Conservation (phyloP, 345 rosid species). For the Pugionium cornutum region DNA sequence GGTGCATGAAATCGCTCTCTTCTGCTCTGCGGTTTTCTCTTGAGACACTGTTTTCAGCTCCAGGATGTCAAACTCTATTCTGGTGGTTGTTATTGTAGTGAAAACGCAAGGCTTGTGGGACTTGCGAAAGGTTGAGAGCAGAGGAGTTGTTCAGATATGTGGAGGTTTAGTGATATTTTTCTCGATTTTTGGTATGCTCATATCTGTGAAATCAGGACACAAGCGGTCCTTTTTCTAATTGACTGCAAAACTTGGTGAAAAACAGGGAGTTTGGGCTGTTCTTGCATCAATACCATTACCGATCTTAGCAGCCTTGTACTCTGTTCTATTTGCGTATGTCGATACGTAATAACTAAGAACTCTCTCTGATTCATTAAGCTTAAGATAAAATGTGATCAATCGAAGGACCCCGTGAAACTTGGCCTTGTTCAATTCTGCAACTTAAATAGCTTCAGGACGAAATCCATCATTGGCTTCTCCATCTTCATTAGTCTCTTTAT, state of each 20-base stretch:
- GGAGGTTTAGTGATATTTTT: slow-evolving; percentile 92
- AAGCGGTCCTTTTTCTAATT: background rate
- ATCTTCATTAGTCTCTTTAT: slow-evolving; percentile 85
- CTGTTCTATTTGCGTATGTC: slow-evolving; percentile 78
- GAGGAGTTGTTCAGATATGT: slow-evolving; percentile 71
- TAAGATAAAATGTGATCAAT: slow-evolving; percentile 3
- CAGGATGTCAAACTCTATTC: slow-evolving; percentile 9
- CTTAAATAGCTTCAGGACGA: slow-evolving; percentile 83
- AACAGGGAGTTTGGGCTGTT: slow-evolving; percentile 87
- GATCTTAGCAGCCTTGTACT: slow-evolving; percentile 76
- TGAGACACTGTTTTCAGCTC: background rate
- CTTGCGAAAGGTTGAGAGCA: slow-evolving; percentile 81
- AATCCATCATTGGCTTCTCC: slow-evolving; percentile 76
- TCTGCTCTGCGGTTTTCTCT: background rate
- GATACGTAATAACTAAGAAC: slow-evolving; percentile 51
- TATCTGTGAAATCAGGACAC: background rate
- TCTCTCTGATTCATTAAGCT: background rate
- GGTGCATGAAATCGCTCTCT: slow-evolving; percentile 47
- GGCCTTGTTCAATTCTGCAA: slow-evolving; percentile 81
- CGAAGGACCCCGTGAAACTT: slow-evolving; percentile 32
- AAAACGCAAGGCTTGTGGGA: slow-evolving; percentile 90
- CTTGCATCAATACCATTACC: slow-evolving; percentile 88
- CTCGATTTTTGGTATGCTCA: slow-evolving; percentile 64
- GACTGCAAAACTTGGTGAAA: slow-evolving; percentile 13
- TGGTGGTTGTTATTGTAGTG: slow-evolving; percentile 48